Evolutionary conservation across 768 basidiomycete species (phyloP).

Genomic region (Asterophora parasitica): DNA sequence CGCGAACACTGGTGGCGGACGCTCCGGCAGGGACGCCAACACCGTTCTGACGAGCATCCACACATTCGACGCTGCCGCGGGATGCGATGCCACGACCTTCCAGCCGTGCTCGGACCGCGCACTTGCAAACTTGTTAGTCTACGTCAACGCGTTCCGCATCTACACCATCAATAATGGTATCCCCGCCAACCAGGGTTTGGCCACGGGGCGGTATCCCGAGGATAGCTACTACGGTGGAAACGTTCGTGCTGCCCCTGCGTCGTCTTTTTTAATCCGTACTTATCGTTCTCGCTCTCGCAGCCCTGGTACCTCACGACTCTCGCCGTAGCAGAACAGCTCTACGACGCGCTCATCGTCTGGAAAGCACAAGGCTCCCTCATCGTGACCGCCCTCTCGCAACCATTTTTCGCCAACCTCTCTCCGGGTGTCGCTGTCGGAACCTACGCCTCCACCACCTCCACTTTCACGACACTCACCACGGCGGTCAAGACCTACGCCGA

Average conservation of each 20-base stretch:
- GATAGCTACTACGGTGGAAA: slow-evolving; percentile 71
- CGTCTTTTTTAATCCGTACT: slow-evolving; percentile 13
- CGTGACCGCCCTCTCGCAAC: slow-evolving; percentile 56
- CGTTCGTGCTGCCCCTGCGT: slow-evolving; percentile 35
- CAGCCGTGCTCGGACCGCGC: slow-evolving; percentile 79
- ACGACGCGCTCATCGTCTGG: slow-evolving; percentile 69
- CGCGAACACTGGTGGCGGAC: slow-evolving; percentile 71
- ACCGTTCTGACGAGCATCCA: slow-evolving; percentile 71
- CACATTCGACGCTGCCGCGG: slow-evolving; percentile 66
- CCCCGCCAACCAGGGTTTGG: slow-evolving; percentile 50
- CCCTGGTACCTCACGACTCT: slow-evolving; percentile 76
- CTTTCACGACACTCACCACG: slow-evolving; percentile 43
- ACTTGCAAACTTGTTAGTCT: slow-evolving; percentile 59
- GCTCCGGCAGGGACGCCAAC: slow-evolving; percentile 76
- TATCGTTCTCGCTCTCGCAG: slow-evolving; percentile 25
- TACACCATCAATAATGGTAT: slow-evolving; percentile 62
- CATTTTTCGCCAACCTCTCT: slow-evolving; percentile 64
- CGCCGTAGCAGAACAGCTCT: slow-evolving; percentile 73
- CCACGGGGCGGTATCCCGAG: slow-evolving; percentile 74
- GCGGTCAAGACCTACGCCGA: slow-evolving; percentile 59
- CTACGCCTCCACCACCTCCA: slow-evolving; percentile 41
- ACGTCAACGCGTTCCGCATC: slow-evolving; percentile 68
- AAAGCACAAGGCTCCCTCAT: slow-evolving; percentile 40
- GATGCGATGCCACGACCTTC: slow-evolving; percentile 70
- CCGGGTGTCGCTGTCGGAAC: slow-evolving; percentile 45